A percentile compares a stretch with the other conserved stretches of the same genome.
These are phyloP conservation scores for Talaromyces sp. DNA, from an alignment of 2,329 filamentous ascomycete species.

Conservation along the genomic window DNA sequence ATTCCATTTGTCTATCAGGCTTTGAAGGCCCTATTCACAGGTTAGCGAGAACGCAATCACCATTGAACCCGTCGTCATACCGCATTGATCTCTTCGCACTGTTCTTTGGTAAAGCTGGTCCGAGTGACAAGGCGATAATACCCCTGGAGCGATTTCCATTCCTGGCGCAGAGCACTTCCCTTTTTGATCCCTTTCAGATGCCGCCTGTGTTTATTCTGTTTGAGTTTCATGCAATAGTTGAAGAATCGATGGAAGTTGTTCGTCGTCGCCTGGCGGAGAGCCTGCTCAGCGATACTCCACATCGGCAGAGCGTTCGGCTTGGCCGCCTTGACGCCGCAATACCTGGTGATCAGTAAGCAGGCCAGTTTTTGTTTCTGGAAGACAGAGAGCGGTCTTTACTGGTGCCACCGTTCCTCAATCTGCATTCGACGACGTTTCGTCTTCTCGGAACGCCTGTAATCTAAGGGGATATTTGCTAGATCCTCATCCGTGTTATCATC, in stretches of 20 bases:
- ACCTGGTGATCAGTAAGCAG: neutral
- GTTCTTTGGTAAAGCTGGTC: neutral
- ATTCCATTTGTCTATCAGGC: neutral
- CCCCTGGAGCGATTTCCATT: slow-evolving; percentile 9
- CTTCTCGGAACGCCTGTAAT: neutral
- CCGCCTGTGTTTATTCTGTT: slow-evolving; percentile 16
- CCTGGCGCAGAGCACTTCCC: slow-evolving; percentile 7
- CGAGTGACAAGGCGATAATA: slow-evolving; percentile 10
- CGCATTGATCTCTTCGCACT: neutral
- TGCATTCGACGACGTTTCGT: neutral
- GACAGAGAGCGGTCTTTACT: too few relatives aligned
- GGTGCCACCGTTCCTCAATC: neutral
- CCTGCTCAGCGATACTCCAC: neutral
- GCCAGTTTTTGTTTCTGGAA: too few relatives aligned
- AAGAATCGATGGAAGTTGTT: neutral
- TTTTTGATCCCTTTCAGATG: slow-evolving; percentile 9
- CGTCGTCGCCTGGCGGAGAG: neutral
- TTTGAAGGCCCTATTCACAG: neutral
- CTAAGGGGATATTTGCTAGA: neutral
- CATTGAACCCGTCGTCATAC: neutral
- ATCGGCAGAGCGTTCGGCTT: neutral
- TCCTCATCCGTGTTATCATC: neutral
- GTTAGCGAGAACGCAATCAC: neutral
- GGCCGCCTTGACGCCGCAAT: neutral
- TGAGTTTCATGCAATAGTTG: slow-evolving; percentile 12